These are phyloP conservation scores for Colletotrichum sp. DNA, from an alignment of 2,329 filamentous ascomycete genomes.

Conservation along the genomic window DNA sequence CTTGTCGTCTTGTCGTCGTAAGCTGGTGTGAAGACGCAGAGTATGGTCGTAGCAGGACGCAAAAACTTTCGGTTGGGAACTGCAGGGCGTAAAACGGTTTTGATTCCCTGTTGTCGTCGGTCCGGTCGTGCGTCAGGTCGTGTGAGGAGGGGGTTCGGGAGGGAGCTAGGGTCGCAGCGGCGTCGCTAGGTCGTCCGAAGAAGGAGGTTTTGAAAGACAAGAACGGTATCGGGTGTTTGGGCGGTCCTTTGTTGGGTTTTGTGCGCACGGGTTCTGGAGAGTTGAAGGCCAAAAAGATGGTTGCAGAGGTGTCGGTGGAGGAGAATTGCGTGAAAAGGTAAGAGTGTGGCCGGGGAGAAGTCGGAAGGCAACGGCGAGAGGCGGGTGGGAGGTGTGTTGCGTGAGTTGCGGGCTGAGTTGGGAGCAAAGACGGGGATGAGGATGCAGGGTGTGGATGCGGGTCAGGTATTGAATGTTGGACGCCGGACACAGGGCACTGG, in stretches of 20 bases:
- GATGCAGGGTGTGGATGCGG: not conserved
- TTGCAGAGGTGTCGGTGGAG: not conserved
- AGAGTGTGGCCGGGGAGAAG: not conserved
- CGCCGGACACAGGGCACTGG: not conserved
- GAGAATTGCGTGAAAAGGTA: not conserved
- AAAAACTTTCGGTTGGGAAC: not conserved
- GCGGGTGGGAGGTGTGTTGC: slow-evolving; percentile 9
- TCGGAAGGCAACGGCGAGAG: slow-evolving; percentile 6
- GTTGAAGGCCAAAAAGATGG: not conserved
- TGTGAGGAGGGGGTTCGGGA: slow-evolving; percentile 7
- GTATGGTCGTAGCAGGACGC: not conserved
- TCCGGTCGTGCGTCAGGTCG: not conserved
- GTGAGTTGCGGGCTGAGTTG: slow-evolving; percentile 9
- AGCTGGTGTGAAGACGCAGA: not conserved
- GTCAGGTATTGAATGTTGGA: not conserved
- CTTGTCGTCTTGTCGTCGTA: not conserved
- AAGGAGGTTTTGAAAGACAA: not conserved
- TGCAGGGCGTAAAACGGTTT: not conserved
- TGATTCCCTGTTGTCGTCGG: not conserved
- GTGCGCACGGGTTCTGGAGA: not conserved
- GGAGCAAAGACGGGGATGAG: not conserved
- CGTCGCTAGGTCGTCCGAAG: slow-evolving; percentile 12
- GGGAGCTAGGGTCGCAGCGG: slow-evolving; percentile 3
- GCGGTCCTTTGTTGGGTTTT: not conserved
- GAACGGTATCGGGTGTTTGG: slow-evolving; percentile 3